Base-by-base conservation (phyloP, 768 basidiomycete genomes). In the Agrocybe pediades region DNA sequence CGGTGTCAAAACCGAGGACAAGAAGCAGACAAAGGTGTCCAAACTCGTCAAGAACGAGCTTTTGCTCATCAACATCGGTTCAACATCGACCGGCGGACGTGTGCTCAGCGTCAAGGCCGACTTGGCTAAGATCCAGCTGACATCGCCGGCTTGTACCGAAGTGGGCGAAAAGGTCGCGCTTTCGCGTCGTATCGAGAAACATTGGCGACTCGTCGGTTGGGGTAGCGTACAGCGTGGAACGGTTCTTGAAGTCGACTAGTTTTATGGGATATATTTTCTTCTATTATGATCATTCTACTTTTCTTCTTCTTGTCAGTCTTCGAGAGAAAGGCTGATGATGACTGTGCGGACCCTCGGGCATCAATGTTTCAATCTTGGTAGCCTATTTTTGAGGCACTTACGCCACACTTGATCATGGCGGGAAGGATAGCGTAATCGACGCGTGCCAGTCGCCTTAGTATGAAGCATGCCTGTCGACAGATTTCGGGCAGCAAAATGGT, bases 1-100 rank as follows among this genome's bases (percentile, higher is more conserved):
- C n/a, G 96, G 97, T 68, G 97, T 99, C 57, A 95, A 95, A 72
- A 94, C 95, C 20, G 96, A 98, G 71, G 97, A 98, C 76, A 97
- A 95, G 78, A 99, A 98, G 71, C 92, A 95, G 69, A 97, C 97
- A 19, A 99, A 95, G 72, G 92, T 93, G 20, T 79, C 91, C 49
- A 97, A 97, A 71, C 82, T 97, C 41, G 81, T 85, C 54, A 96
- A 96, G 74, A 89, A 88, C 71, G 95, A 97, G 73, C 80, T 95
- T 2, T 74, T 98, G 2, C 83, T 98, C 56, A 95, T 99, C 79
- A 98, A 98, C 76, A 98, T 99, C 53, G 95, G 96, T 17, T 96
- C 94, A 19, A 98, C 95, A 1, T 97, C 95, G 3, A 96, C 95
- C 2, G 97, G 97, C 56, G 96, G 97, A 26, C 88, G 95, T 36